Percentiles rank a stretch among this genome's conserved stretches.
Conservation (phyloP, 331 rosid genomes). For the Malus hybrid region DNA sequence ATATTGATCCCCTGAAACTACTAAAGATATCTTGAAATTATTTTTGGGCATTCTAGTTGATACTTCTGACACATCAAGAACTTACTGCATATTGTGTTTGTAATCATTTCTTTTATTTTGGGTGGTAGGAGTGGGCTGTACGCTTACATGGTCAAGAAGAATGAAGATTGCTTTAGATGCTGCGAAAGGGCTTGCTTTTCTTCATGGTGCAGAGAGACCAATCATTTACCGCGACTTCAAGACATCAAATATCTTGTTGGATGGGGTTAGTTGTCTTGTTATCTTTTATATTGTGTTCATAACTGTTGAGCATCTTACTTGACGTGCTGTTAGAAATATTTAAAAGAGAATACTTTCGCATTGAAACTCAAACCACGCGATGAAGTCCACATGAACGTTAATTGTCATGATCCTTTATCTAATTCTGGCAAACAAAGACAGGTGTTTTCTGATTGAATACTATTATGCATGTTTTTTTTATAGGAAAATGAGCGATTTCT, state of each 20-base stretch:
- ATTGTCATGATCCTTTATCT: neutral
- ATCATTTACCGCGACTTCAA: slow-evolving; percentile 87
- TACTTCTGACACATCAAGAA: neutral
- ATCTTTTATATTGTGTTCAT: neutral
- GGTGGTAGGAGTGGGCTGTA: slow-evolving; percentile 70
- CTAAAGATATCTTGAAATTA: neutral
- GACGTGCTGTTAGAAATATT: neutral
- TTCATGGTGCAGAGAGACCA: slow-evolving; percentile 81
- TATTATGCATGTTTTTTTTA: neutral
- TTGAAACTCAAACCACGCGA: neutral
- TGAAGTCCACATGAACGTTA: neutral
- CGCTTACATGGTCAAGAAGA: slow-evolving; percentile 78
- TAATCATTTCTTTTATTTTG: slow-evolving; percentile 11
- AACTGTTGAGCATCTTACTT: neutral
- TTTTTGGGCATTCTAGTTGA: neutral
- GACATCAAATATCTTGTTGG: slow-evolving; percentile 84
- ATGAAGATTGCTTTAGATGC: slow-evolving; percentile 91
- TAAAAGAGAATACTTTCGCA: neutral
- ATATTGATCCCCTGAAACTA: neutral
- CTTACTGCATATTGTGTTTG: neutral
- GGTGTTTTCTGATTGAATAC: neutral
- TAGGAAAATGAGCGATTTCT: neutral
- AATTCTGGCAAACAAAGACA: neutral
- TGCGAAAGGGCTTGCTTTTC: slow-evolving; percentile 93
- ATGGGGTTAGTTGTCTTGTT: slow-evolving; percentile 48